Evolutionary conservation across 805 yeast species (phyloP).

Genomic region (Starmerella stellata): DNA sequence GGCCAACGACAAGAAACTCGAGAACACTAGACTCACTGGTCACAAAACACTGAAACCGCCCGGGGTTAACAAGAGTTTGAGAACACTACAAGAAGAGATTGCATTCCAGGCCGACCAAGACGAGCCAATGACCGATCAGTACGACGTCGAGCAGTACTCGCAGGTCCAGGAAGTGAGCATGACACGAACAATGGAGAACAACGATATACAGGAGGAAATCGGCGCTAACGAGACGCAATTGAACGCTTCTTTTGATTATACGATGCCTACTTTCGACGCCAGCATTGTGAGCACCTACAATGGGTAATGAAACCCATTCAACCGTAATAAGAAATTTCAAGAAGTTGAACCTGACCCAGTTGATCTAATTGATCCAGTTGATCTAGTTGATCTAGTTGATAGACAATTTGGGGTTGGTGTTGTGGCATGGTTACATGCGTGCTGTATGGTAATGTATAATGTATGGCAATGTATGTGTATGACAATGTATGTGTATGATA

Average conservation of each 20-base stretch:
- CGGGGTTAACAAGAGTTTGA: slow-evolving; percentile 40
- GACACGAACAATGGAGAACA: neutral
- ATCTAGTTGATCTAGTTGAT: too few species aligned
- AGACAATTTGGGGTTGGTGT: too few species aligned
- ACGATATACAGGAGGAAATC: slow-evolving; percentile 1
- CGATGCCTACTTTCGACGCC: slow-evolving; percentile 11
- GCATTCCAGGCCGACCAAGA: neutral
- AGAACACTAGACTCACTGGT: slow-evolving; percentile 7
- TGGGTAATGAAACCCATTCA: neutral
- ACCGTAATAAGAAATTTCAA: neutral
- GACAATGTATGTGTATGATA: too few species aligned
- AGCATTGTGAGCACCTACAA: slow-evolving; percentile 9
- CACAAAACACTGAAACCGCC: slow-evolving; percentile 31
- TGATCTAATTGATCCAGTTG: too few species aligned
- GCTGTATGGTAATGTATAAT: too few species aligned
- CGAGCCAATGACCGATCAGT: neutral
- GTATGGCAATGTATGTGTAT: too few species aligned
- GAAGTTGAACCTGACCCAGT: neutral
- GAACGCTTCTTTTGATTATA: slow-evolving; percentile 2
- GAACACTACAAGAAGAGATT: slow-evolving; percentile 19
- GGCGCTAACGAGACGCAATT: slow-evolving; percentile 1
- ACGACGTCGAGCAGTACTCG: neutral
- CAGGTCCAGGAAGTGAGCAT: neutral
- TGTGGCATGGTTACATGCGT: too few species aligned
- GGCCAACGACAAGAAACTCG: slow-evolving; percentile 2